Conservation (phyloP, 2,329 filamentous ascomycete genomes). For the Diaporthe vexans region DNA sequence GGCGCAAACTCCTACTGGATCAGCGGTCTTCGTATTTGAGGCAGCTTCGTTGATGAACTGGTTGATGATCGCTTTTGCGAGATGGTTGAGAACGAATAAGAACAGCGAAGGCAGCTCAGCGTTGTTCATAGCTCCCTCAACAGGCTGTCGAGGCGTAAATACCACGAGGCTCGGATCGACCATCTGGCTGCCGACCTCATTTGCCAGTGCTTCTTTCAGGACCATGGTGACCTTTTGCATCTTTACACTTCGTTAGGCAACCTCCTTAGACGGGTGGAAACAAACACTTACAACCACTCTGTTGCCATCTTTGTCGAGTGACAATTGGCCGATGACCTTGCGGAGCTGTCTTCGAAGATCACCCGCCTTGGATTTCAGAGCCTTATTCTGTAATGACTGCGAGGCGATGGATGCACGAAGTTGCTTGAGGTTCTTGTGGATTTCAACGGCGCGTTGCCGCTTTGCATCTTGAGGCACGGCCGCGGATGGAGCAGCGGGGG, state of each 20-base stretch:
- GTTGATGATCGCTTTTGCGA: slow-evolving; percentile 76
- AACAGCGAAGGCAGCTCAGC: slow-evolving; percentile 70
- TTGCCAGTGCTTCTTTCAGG: slow-evolving; percentile 65
- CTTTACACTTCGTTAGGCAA: slow-evolving; percentile 47
- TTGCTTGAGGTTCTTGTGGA: slow-evolving; percentile 78
- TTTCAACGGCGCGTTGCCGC: slow-evolving; percentile 63
- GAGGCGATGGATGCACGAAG: slow-evolving; percentile 62
- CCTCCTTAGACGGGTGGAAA: slow-evolving; percentile 33
- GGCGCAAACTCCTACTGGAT: slow-evolving; percentile 79
- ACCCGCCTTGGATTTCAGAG: slow-evolving; percentile 76
- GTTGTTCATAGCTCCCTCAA: slow-evolving; percentile 58
- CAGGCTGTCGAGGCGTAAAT: slow-evolving; percentile 55
- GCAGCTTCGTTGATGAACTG: slow-evolving; percentile 76
- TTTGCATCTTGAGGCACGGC: slow-evolving; percentile 32
- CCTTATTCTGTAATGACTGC: slow-evolving; percentile 67
- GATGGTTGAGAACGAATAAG: slow-evolving; percentile 80
- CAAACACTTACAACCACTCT: slow-evolving; percentile 57
- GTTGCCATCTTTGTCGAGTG: slow-evolving; percentile 54
- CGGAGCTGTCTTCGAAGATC: slow-evolving; percentile 80
- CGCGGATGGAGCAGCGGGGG: background rate
- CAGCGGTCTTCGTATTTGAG: slow-evolving; percentile 72
- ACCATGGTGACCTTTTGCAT: slow-evolving; percentile 63
- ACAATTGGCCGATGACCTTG: slow-evolving; percentile 81
- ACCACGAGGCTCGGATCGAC: slow-evolving; percentile 69
- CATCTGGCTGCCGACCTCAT: slow-evolving; percentile 60